A percentile compares a stretch with the other conserved stretches of the same genome.
These are phyloP conservation scores for Volvariella surrecta DNA, from an alignment of 1,284 basidiomycete genomes.

Conservation along the genomic window DNA sequence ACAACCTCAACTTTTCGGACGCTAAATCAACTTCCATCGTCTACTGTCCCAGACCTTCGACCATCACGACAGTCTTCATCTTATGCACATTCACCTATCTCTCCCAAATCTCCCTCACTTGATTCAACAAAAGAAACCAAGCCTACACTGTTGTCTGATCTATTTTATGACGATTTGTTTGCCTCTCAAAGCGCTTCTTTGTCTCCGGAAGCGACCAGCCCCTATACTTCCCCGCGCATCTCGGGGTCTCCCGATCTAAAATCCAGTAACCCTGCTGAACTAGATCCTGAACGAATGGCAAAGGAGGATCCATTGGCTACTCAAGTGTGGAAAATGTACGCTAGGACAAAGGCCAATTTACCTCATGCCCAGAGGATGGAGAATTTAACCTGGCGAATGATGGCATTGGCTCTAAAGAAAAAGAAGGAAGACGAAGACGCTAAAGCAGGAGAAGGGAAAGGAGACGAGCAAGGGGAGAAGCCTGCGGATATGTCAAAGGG, in stretches of 20 bases:
- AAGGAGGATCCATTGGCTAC: constrained; percentile 87
- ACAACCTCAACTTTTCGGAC: constrained; percentile 16
- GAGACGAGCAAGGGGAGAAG: constrained; percentile 10
- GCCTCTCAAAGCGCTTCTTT: constrained; percentile 27
- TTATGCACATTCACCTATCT: constrained; percentile 27
- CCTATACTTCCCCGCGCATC: constrained; percentile 53
- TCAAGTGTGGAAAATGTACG: constrained; percentile 97
- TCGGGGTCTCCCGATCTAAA: constrained; percentile 64
- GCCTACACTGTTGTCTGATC: constrained; percentile 57
- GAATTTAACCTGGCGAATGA: constrained; percentile 97
- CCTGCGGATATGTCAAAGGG: constrained; percentile 7
- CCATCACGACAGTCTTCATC: constrained; percentile 24
- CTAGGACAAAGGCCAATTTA: constrained; percentile 77
- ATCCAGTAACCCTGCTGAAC: constrained; percentile 26
- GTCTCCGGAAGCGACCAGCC: constrained; percentile 34
- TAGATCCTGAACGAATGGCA: constrained; percentile 56
- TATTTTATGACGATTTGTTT: constrained; percentile 67
- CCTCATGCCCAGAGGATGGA: constrained; percentile 96
- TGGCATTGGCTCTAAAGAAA: constrained; percentile 89
- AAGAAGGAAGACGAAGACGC: constrained; percentile 66
- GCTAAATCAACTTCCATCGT: constrained; percentile 23
- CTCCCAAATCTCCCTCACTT: constrained; percentile 32
- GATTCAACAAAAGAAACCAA: constrained; percentile 28
- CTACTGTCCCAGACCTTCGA: constrained; percentile 21
- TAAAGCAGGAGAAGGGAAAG: constrained; percentile 18